phyloP scores from a whole-genome alignment of 139 green algal species.

The Parachlorella kessleri region DNA sequence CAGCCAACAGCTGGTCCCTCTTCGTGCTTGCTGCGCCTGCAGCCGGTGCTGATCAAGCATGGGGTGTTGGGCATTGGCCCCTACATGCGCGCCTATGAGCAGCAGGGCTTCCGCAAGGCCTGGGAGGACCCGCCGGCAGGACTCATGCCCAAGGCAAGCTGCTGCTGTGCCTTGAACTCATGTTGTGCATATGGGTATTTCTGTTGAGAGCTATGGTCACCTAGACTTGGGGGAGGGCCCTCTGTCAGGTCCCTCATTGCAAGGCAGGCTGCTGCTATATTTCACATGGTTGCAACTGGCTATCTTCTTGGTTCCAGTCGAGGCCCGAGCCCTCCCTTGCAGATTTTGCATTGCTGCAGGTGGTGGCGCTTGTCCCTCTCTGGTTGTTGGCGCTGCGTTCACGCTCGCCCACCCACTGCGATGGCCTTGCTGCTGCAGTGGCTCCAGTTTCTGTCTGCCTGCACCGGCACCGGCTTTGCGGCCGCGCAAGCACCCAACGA shows the following conservation, averaged over 20 bases:
- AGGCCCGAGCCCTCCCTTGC: too few species aligned
- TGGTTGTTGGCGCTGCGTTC: not conserved
- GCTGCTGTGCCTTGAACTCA: too few species aligned
- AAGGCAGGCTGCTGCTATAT: too few species aligned
- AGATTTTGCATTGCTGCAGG: too few species aligned
- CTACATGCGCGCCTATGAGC: constrained; percentile 12
- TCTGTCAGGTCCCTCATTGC: too few species aligned
- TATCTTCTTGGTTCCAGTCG: too few species aligned
- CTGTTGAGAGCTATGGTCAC: too few species aligned
- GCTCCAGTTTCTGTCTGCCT: not conserved
- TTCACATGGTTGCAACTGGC: too few species aligned
- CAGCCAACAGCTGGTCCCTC: too few species aligned
- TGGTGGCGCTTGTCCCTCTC: too few species aligned
- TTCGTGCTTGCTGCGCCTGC: not conserved
- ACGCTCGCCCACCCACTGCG: not conserved
- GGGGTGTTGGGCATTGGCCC: constrained; percentile 1
- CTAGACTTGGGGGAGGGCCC: too few species aligned
- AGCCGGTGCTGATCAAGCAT: constrained; percentile 3
- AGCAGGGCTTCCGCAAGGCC: not conserved
- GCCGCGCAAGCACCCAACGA: not conserved
- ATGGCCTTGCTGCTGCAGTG: not conserved
- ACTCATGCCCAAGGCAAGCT: not conserved
- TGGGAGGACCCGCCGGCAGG: not conserved
- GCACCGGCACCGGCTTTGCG: not conserved
- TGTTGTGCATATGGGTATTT: too few species aligned